A percentile compares a stretch with the other conserved stretches of the same genome.
Conservation (phyloP, 148 eudicot genomes). For the Salicornia ramosissima region DNA sequence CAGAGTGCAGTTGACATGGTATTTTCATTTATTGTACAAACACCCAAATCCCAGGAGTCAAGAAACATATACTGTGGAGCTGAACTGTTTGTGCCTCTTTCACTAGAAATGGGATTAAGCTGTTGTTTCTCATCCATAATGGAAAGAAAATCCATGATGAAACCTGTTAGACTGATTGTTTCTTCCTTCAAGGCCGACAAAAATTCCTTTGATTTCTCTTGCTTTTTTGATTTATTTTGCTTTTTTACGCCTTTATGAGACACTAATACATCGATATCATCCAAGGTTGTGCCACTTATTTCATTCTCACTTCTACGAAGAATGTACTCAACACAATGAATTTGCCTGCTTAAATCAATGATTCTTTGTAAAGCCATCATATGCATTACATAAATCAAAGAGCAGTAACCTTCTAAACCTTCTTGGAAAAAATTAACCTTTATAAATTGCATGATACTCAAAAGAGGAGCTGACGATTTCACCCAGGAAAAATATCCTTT, state of each 20-base stretch:
- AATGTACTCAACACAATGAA: conserved; percentile 53
- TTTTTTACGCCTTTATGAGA: conserved; percentile 33
- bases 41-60: conserved; percentile 47
- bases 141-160: conserved; percentile 43
- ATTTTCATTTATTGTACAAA: conserved; percentile 53
- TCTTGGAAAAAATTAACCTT: conserved; percentile 35
- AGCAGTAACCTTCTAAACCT: conserved; percentile 34
- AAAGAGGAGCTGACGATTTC: conserved; percentile 62
- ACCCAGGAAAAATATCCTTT: conserved; percentile 81
- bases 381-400: conserved; percentile 60
- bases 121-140: conserved; percentile 28
- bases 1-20: conserved; percentile 62
- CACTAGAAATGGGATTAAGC: conserved; percentile 21
- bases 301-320: conserved; percentile 36
- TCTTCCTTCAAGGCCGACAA: conserved; percentile 53
- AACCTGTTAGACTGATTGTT: conserved; percentile 59
- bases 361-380: conserved; percentile 82
- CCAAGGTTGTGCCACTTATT: conserved; percentile 25
- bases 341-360: conserved; percentile 71
- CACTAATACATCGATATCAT: conserved; percentile 29
- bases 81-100: conserved; percentile 12
- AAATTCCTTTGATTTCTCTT: conserved; percentile 29
- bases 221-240: conserved; percentile 37
- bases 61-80: conserved; percentile 13
- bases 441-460: conserved; percentile 34